Base-by-base conservation (phyloP, 768 basidiomycete species). In the Asterophora parasitica region DNA sequence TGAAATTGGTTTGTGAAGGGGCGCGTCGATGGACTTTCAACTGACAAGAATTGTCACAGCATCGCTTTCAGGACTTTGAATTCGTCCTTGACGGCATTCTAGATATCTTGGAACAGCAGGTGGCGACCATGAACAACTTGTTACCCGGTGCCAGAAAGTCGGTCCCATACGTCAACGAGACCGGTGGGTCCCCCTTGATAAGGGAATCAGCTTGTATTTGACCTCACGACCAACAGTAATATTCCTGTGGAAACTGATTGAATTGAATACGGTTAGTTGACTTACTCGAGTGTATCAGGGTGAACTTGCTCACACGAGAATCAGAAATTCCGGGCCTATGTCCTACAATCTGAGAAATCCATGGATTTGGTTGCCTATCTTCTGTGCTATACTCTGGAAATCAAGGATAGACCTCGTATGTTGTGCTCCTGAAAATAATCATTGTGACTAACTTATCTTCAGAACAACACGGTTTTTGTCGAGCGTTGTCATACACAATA, bases 391-490 rank as follows among this genome's bases (percentile, higher is more conserved):
- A 81, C 81, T 41, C 71, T 96, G 20, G 91, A 94, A 51, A 83
- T 92, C 60, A 96, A 96, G 65, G 94, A 97, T 60, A 92, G 91
- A 67, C 88, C 92, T 51, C 82, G 92, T 95, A 61, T 61, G 83
- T 65, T 44, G 15, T 27, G 10, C 46, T n/a, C 37, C 15, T 34
- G 2, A 17, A 12, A 26, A 9, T 15, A 10, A 19, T 55, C 10
- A 46, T 28, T 34, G 30, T 44, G 26, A 30, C 32, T 45, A 13
- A 34, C 11, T 19, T 28, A 23, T 20, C 20, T 42, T 28, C 16
- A 92, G 93, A 93, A 56, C 88, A 94, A 68, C 89, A 95, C 55
- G 93, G 93, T 0, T 70, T 96, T 8, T 88, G 93, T 59, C 80
- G 95, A 48, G 83, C 89, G 4, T 70, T 94, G 27, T 92, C 92